phyloP scores from a whole-genome alignment of 805 yeast genomes.

The Ogataea siamensis region DNA sequence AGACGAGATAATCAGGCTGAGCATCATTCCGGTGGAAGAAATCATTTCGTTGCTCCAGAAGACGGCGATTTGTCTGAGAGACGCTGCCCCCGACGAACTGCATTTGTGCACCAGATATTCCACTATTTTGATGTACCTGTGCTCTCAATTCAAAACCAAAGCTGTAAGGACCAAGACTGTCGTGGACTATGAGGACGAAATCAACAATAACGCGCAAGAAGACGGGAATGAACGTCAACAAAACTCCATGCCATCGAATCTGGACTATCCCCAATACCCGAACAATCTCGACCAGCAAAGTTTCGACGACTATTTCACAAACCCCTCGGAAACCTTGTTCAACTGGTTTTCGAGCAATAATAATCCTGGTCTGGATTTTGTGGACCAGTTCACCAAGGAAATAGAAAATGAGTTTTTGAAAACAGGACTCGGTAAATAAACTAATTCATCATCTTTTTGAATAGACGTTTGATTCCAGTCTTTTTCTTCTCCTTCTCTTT shows the following conservation, averaged over 20 bases:
- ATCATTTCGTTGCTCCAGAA: constrained; percentile 63
- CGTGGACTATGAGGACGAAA: constrained; percentile 29
- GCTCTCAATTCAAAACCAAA: constrained; percentile 65
- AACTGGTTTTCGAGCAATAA: constrained; percentile 51
- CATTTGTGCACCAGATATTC: constrained; percentile 81
- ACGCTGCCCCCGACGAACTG: constrained; percentile 85
- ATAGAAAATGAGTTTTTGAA: constrained; percentile 61
- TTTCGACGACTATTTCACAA: constrained; percentile 34
- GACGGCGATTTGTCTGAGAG: constrained; percentile 71
- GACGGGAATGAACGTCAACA: constrained; percentile 10
- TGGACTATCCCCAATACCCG: constrained; percentile 10
- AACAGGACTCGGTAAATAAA: constrained; percentile 24
- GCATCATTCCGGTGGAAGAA: constrained; percentile 69
- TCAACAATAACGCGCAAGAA: constrained; percentile 17
- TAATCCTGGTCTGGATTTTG: constrained; percentile 55
- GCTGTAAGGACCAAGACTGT: constrained; percentile 21
- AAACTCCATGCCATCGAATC: neutral
- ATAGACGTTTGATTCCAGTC: constrained; percentile 13
- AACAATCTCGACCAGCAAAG: constrained; percentile 27
- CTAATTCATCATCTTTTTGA: constrained; percentile 19
- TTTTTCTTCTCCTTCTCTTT: constrained; percentile 12
- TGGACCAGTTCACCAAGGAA: constrained; percentile 80
- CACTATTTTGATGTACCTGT: constrained; percentile 70
- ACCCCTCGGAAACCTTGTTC: constrained; percentile 39
- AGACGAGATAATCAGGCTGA: constrained; percentile 44